phyloP scores from a whole-genome alignment of 2,329 filamentous ascomycete species.

The Cercospora sp. region DNA sequence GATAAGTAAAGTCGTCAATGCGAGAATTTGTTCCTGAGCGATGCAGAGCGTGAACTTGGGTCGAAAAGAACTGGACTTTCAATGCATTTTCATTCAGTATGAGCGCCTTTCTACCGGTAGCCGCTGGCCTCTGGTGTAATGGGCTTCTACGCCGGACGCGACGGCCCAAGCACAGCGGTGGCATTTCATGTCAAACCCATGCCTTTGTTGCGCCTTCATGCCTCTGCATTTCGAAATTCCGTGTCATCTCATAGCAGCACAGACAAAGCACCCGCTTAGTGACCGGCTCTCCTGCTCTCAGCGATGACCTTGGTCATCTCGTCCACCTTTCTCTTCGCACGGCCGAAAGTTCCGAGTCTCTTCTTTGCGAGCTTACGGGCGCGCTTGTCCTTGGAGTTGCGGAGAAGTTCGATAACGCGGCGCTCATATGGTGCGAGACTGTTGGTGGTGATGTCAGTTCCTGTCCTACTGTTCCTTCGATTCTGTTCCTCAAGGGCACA shows the following conservation, averaged over 20 bases:
- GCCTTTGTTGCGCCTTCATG: conserved; percentile 26
- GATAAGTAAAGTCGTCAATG: neutral
- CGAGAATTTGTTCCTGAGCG: neutral
- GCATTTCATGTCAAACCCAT: conserved; percentile 15
- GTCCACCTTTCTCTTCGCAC: conserved; percentile 99
- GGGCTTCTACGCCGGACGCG: conserved; percentile 12
- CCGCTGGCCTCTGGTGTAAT: conserved; percentile 13
- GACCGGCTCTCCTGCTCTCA: conserved; percentile 79
- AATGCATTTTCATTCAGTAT: conserved; percentile 30
- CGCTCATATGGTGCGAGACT: conserved; percentile 70
- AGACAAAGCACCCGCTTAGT: conserved; percentile 51
- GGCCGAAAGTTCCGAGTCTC: conserved; percentile 97
- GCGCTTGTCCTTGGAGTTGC: conserved; percentile 99
- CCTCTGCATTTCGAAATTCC: conserved; percentile 21
- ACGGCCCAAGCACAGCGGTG: conserved; percentile 16
- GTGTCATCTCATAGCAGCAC: conserved; percentile 20
- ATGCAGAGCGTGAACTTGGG: neutral
- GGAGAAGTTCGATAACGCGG: conserved; percentile 97
- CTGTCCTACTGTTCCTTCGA: neutral
- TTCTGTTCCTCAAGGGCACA: conserved; percentile 31
- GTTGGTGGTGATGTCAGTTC: conserved; percentile 25
- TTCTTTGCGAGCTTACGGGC: conserved; percentile 99
- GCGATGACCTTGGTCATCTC: conserved; percentile 98
- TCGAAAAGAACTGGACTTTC: conserved; percentile 14
- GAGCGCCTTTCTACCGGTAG: conserved; percentile 21